These are phyloP conservation scores for Globisporangium viniferum DNA, from an alignment of 352 stramenopile genomes.

Conservation along the genomic window DNA sequence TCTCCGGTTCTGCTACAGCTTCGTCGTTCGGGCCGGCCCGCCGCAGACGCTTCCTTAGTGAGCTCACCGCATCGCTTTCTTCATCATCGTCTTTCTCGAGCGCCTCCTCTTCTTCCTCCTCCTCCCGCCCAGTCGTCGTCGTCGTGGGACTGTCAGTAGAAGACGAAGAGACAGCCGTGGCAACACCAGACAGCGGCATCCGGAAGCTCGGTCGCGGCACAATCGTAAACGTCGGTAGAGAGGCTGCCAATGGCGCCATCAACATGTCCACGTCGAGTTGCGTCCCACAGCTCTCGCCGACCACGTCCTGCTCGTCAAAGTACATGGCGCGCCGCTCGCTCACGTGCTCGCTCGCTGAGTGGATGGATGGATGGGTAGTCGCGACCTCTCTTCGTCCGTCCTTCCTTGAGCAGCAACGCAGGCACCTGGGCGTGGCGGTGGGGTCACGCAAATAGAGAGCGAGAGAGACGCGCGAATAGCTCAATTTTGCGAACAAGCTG, in stretches of 20 bases:
- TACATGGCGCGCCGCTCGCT: constrained; percentile 19
- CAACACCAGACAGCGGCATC: neutral
- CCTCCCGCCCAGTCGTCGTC: neutral
- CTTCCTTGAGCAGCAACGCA: neutral
- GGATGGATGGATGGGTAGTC: too few species aligned
- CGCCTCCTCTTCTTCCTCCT: neutral
- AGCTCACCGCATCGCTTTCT: neutral
- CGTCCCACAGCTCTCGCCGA: constrained; percentile 29
- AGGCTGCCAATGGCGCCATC: neutral
- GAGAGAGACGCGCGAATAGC: neutral
- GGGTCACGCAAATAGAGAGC: constrained; percentile 6
- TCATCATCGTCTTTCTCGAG: neutral
- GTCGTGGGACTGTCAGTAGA: neutral
- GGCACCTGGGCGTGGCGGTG: neutral
- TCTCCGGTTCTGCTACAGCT: constrained; percentile 1
- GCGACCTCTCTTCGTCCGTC: neutral
- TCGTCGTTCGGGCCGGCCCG: neutral
- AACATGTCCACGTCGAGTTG: constrained; percentile 24
- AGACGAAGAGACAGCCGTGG: neutral
- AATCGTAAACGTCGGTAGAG: neutral
- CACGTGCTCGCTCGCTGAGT: neutral
- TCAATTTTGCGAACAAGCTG: neutral
- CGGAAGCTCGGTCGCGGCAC: constrained; percentile 7
- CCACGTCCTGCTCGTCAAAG: constrained; percentile 30
- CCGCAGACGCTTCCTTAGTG: neutral